Evolutionary conservation across 2,329 filamentous ascomycete species (phyloP).

Genomic region (Stachybotrys elegans): DNA sequence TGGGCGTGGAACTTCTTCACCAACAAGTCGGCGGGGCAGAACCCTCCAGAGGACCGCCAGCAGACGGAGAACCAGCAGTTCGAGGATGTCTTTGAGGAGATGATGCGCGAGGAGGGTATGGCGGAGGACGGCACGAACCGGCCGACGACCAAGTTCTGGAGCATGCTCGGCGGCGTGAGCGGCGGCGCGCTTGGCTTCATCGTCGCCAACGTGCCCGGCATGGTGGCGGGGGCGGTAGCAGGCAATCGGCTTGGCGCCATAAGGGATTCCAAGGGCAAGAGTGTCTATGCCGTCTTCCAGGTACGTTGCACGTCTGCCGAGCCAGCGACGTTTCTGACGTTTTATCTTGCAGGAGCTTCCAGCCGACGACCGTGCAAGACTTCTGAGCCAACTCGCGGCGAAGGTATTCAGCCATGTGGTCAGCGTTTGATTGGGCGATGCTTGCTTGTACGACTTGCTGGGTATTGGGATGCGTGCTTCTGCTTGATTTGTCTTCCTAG

Average conservation of each 20-base stretch:
- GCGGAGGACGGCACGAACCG: slow-evolving; percentile 60
- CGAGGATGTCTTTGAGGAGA: slow-evolving; percentile 80
- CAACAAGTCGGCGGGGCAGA: slow-evolving; percentile 17
- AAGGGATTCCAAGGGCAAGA: slow-evolving; percentile 87
- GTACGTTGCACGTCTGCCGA: too few species aligned
- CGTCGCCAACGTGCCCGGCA: slow-evolving; percentile 83
- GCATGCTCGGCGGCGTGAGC: slow-evolving; percentile 75
- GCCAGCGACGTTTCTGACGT: too few species aligned
- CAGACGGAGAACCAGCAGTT: slow-evolving; percentile 75
- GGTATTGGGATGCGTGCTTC: too few species aligned
- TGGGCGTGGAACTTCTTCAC: slow-evolving; percentile 70
- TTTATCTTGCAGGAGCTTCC: slow-evolving; percentile 63
- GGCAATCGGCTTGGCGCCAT: slow-evolving; percentile 90
- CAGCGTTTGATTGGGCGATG: too few species aligned
- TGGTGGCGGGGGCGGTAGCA: slow-evolving; percentile 84
- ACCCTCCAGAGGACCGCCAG: slow-evolving; percentile 35
- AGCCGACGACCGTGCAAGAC: slow-evolving; percentile 70
- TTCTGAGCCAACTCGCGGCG: slow-evolving; percentile 78
- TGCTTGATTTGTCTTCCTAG: too few species aligned
- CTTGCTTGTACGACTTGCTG: too few species aligned
- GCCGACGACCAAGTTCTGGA: slow-evolving; percentile 76
- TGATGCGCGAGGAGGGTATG: slow-evolving; percentile 83
- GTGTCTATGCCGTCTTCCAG: slow-evolving; percentile 85
- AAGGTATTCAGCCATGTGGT: slow-evolving; percentile 82
- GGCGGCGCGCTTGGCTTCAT: slow-evolving; percentile 94